Evolutionary conservation across 139 green algal species (phyloP).

Genomic region (Desmodesmus armatus): DNA sequence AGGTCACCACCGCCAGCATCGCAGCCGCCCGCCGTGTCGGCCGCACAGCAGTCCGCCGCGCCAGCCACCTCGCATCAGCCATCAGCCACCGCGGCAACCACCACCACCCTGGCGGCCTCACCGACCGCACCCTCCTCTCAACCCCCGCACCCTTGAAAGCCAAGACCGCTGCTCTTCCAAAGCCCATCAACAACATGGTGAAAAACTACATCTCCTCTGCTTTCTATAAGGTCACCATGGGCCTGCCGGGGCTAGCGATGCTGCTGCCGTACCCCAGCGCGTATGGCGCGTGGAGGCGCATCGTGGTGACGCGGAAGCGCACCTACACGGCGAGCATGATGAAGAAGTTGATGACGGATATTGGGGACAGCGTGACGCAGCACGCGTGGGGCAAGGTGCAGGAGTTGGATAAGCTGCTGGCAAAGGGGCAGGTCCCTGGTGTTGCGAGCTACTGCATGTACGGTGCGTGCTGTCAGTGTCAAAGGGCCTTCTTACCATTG

Average conservation of each 20-base stretch:
- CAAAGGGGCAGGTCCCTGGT: constrained; percentile 7
- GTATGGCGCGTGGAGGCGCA: constrained; percentile 19
- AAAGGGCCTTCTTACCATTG: too few species aligned
- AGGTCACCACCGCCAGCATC: too few species aligned
- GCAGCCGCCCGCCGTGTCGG: too few species aligned
- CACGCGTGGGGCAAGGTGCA: constrained; percentile 32
- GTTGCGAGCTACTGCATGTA: constrained; percentile 21
- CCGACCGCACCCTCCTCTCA: too few species aligned
- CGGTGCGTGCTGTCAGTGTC: constrained; percentile 17
- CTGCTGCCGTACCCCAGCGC: constrained; percentile 32
- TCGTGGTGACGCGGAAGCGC: constrained; percentile 9
- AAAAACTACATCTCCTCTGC: constrained; percentile 14
- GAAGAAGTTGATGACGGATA: constrained; percentile 25
- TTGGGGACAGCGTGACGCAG: constrained; percentile 3
- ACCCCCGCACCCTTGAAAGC: too few species aligned
- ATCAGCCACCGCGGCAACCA: too few species aligned
- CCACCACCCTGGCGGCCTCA: too few species aligned
- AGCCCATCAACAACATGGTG: constrained; percentile 8
- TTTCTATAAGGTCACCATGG: constrained; percentile 34
- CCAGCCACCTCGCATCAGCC: too few species aligned
- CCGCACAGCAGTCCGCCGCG: too few species aligned
- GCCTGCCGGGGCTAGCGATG: constrained; percentile 29
- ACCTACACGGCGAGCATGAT: constrained; percentile 34
- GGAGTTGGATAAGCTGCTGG: constrained; percentile 32
- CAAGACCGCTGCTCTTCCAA: background rate